Evolutionary conservation across 306 rosid species (phyloP), one percentile per base, ranked within the genome.

Genomic region (Clitoria ternatea): DNA sequence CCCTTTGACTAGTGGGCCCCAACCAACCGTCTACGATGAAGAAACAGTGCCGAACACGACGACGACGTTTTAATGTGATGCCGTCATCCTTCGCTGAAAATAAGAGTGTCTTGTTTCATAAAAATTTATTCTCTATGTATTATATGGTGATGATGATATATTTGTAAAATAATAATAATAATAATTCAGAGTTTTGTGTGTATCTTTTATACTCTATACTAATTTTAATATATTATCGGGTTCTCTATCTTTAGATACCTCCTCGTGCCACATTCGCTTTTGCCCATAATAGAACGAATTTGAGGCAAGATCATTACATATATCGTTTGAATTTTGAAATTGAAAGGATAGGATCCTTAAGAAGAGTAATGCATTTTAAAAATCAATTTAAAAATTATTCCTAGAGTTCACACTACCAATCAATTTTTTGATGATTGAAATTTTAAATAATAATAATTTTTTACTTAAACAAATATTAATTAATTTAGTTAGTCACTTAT

Each of bases 1-100:
- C 71, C n/a, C 14, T 22, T 79, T 79, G 83, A 66, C 76, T 15
- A 2, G 40, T 73, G 76, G 83, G 22, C 52, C 75, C 83, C 52
- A 3, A 6, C 3, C 7, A 1, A 73, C 75, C 79, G 66, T 49
- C 55, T 36, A 6, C 32, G 6, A 7, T 12, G 56, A 52, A 32
- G 43, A 44, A 56, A 63, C 18, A 61, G 33, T 64, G 15, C 60
- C 54, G 33, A 42, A 45, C 35, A 30, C 79, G 52, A 72, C 79
- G 79, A 72, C 82, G 69, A 44, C 56, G 70, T 66, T 9, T 66
- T 20, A 13, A 15, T 35, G 36, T 39, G 40, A 55, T 55, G 36
- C 1, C 45, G 70, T 79, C 83, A 40, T 9, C 65, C 23, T 65
- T 56, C 45, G 29, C 26, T 17, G 8, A 69, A 57, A 45, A 53